A percentile compares a stretch with the other conserved stretches of the same genome.
Conservation (phyloP, 1,284 basidiomycete genomes). For the Sanghuangporus sanghuang region DNA sequence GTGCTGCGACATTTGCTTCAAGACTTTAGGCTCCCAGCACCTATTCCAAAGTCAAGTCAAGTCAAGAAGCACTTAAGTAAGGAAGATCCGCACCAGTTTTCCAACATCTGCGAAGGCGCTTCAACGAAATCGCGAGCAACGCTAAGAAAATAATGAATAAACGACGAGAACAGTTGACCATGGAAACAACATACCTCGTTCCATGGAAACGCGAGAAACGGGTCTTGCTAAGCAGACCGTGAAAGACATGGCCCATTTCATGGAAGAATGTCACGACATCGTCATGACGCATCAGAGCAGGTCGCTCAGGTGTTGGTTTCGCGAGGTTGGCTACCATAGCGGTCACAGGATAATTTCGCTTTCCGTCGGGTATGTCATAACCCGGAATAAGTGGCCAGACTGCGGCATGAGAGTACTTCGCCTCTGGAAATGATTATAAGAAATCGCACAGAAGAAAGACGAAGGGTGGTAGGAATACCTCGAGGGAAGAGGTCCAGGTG, state of each 20-base stretch:
- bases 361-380: constrained; percentile 46
- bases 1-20: constrained; percentile 74
- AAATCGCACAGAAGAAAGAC: not conserved
- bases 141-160: constrained; percentile 26
- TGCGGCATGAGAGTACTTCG: constrained; percentile 83
- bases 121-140: constrained; percentile 84
- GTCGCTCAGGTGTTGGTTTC: constrained; percentile 73
- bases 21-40: constrained; percentile 76
- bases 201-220: constrained; percentile 77
- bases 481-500: constrained; percentile 87
- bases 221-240: constrained; percentile 70
- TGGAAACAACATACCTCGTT: constrained; percentile 40
- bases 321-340: constrained; percentile 88
- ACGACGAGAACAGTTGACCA: not conserved
- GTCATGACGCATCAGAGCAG: constrained; percentile 78
- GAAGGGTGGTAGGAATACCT: constrained; percentile 34
- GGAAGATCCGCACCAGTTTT: constrained; percentile 62
- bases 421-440: constrained; percentile 34
- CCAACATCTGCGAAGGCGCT: constrained; percentile 85
- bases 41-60: constrained; percentile 28
- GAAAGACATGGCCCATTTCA: constrained; percentile 87
- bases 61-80: not conserved
- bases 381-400: constrained; percentile 74
- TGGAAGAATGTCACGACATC: constrained; percentile 81
- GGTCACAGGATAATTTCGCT: constrained; percentile 64